phyloP scores from a whole-genome alignment of 1,284 basidiomycete genomes.

The Microbotryum scabiosae region DNA sequence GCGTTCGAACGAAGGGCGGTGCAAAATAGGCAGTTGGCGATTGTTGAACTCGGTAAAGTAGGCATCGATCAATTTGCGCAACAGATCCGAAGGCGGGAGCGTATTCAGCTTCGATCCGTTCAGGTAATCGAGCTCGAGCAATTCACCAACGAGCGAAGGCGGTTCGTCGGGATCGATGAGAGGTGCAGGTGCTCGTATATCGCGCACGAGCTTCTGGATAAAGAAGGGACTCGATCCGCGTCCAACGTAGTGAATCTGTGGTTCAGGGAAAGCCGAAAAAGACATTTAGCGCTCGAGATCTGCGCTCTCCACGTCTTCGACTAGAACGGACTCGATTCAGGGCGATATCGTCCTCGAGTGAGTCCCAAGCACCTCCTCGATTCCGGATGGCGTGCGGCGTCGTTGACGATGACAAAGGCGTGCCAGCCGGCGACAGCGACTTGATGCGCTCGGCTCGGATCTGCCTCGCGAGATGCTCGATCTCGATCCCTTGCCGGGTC shows the following conservation, averaged over 20 bases:
- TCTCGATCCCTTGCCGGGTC: conserved; percentile 5
- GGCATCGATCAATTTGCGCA: conserved; percentile 53
- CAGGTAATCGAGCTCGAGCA: conserved; percentile 2
- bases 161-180: too few species aligned
- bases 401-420: too few species aligned
- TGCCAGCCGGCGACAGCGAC: too few species aligned
- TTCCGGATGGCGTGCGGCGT: too few species aligned
- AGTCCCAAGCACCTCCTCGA: too few species aligned
- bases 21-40: conserved; percentile 58
- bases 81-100: conserved; percentile 46
- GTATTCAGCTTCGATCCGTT: not conserved
- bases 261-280: too few species aligned
- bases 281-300: not conserved
- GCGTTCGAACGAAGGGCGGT: conserved; percentile 64
- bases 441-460: too few species aligned
- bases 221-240: conserved; percentile 24
- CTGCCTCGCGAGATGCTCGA: conserved; percentile 4
- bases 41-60: conserved; percentile 60
- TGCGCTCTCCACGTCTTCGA: not conserved
- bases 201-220: conserved; percentile 6
- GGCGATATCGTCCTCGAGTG: not conserved
- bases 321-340: too few species aligned
- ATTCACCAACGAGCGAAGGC: conserved; percentile 4
- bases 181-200: too few species aligned
- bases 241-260: conserved; percentile 25